Base-by-base conservation (phyloP, 2,329 filamentous ascomycete genomes). In the Exophiala dermatitidis region DNA sequence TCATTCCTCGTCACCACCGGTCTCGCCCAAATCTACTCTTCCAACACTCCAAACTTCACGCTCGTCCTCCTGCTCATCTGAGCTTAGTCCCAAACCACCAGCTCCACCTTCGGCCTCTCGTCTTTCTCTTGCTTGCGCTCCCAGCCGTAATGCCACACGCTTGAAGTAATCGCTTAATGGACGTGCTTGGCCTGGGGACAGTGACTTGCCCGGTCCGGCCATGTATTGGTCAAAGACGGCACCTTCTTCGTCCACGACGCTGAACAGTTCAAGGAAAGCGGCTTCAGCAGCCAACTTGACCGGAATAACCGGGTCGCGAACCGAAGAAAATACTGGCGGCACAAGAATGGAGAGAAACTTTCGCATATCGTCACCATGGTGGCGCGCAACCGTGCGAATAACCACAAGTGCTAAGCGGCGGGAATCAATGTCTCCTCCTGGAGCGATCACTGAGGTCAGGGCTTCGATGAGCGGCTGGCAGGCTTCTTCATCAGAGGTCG, bases 81-180 rank as follows among this genome's bases (percentile, higher is more conserved):
- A 90, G 33, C 85, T 87, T 64, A 98, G 69, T 0, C 90, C 90
- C 46, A 97, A 68, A 0, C 90, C 89, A 44, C 90, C 90, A 54
- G 85, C 80, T 5, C 91, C 93, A 57, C 90, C 91, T 68, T 96
- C 90, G 0, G 93, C 93, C 62, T 95, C 90, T 65, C 82, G 86
- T 63, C 93, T 80, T 73, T 98, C 93, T 58, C 89, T 80, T 1
- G 88, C 90, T 69, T 97, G 93, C 12, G 76, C 80, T n/a, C 87
- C 91, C 19, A 97, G 73, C 62, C 90, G 81, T 65, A 91, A 70
- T 1, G 89, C 89, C 60, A 98, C 88, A 40, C 93, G 79, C 77
- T 95, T 95, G 74, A 97, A 97, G 73, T 98, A 98, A 69, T 98
- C 93, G 54, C 84, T 80, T 86, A 98, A 96, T 68, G 85, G 90